phyloP scores from a whole-genome alignment of 768 basidiomycete genomes.

The Erythrobasidium yunnanense region DNA sequence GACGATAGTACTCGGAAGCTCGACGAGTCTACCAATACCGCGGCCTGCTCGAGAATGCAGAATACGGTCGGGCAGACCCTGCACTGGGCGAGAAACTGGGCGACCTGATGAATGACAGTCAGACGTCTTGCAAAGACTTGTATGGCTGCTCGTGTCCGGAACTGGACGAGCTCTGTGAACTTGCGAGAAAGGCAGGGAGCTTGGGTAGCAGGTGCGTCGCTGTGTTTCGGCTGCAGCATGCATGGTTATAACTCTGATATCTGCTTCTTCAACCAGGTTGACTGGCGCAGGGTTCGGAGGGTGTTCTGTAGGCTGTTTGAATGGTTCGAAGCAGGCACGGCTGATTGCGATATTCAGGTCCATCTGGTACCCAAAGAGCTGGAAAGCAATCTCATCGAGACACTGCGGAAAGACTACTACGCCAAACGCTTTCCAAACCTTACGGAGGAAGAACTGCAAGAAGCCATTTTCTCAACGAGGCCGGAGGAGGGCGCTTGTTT shows the following conservation, averaged over 20 bases:
- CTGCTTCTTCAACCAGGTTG: too few species aligned
- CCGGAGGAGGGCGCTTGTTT: conserved; percentile 29
- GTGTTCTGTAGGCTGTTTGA: conserved; percentile 7
- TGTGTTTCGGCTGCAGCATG: not conserved
- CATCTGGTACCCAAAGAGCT: not conserved
- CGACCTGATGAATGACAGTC: conserved; percentile 65
- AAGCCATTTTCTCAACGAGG: conserved; percentile 24
- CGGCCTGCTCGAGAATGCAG: conserved; percentile 47
- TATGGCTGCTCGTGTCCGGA: conserved; percentile 75
- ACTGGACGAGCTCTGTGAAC: conserved; percentile 55
- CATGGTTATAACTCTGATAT: conserved; percentile 32
- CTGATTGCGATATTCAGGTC: not conserved
- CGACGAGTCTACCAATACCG: conserved; percentile 65
- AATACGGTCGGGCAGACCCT: conserved; percentile 29
- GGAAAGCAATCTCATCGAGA: not conserved
- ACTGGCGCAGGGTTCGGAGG: conserved; percentile 29
- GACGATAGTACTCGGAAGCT: conserved; percentile 55
- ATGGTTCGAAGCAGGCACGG: not conserved
- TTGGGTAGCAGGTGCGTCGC: conserved; percentile 56
- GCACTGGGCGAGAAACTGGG: conserved; percentile 48
- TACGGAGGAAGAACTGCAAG: conserved; percentile 7
- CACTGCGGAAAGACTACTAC: conserved; percentile 15
- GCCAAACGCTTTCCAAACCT: conserved; percentile 20
- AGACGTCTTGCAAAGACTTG: conserved; percentile 55
- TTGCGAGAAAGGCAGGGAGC: conserved; percentile 62